A percentile compares a stretch with the other conserved stretches of the same genome.
phyloP scores from a whole-genome alignment of 768 basidiomycete species.

The Suillus hirtellus region DNA sequence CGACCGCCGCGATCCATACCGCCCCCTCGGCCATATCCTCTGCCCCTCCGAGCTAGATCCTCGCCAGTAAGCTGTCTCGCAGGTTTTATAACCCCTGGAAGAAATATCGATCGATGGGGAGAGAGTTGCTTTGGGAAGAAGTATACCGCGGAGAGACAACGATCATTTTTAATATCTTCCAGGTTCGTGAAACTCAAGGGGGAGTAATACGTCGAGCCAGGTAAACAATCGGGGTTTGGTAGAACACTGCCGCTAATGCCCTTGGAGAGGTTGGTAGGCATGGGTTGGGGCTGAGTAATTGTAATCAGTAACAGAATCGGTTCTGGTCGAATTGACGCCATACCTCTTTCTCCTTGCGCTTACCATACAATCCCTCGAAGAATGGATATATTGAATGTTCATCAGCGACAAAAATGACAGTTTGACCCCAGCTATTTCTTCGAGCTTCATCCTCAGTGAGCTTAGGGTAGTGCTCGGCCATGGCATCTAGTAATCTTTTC shows the following conservation, averaged over 20 bases:
- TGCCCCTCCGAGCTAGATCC: constrained; percentile 63
- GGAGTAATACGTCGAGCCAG: constrained; percentile 85
- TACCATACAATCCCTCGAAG: constrained; percentile 88
- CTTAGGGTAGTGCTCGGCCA: constrained; percentile 62
- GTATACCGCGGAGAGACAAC: constrained; percentile 83
- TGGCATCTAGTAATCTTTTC: constrained; percentile 78
- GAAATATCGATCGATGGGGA: constrained; percentile 82
- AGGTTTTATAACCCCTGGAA: constrained; percentile 68
- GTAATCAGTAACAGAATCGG: constrained; percentile 12
- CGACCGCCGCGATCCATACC: constrained; percentile 37
- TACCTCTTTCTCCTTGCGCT: constrained; percentile 78
- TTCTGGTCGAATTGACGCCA: constrained; percentile 23
- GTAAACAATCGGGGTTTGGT: constrained; percentile 86
- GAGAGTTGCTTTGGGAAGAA: constrained; percentile 85
- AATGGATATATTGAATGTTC: constrained; percentile 85
- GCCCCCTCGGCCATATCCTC: constrained; percentile 49
- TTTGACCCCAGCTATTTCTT: constrained; percentile 84
- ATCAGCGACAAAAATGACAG: constrained; percentile 80
- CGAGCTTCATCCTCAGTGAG: constrained; percentile 78
- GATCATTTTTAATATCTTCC: constrained; percentile 84
- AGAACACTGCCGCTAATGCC: constrained; percentile 81
- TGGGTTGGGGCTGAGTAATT: constrained; percentile 60
- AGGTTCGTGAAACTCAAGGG: constrained; percentile 62
- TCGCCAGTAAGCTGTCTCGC: constrained; percentile 59
- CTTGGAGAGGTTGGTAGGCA: constrained; percentile 68